Conservation (phyloP, 192 early-diverging fungal genomes). For the Rhizophagus clarus region DNA sequence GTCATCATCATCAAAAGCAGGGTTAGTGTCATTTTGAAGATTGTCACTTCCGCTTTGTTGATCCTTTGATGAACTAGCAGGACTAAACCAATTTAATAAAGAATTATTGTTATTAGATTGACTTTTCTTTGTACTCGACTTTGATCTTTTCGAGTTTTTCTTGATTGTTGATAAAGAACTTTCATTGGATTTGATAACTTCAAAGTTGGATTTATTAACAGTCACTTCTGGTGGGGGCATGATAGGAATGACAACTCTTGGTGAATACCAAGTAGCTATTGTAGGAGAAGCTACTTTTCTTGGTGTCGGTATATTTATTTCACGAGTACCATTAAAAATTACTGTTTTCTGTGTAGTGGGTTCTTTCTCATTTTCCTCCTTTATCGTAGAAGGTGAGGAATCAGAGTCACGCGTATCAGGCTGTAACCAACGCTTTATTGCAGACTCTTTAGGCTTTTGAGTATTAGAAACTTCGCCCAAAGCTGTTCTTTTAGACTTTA, state of each 20-base stretch:
- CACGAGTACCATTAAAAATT: neutral
- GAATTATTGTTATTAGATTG: neutral
- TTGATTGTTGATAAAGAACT: neutral
- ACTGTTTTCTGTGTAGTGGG: neutral
- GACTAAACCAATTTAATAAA: neutral
- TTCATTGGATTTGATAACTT: neutral
- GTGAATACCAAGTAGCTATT: neutral
- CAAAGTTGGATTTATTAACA: neutral
- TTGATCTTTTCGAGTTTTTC: neutral
- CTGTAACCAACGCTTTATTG: neutral
- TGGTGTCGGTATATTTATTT: neutral
- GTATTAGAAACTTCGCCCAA: neutral
- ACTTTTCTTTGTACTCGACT: neutral
- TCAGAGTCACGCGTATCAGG: neutral
- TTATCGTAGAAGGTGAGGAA: neutral
- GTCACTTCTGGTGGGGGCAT: neutral
- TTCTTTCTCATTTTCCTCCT: neutral
- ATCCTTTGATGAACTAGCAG: neutral
- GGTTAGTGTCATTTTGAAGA: neutral
- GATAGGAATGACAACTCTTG: neutral
- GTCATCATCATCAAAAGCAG: neutral
- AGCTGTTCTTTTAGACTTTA: neutral
- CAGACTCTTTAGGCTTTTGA: neutral
- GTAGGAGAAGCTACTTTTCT: neutral
- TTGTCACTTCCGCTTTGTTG: neutral